phyloP scores from a whole-genome alignment of 768 basidiomycete species.

The Lentinula sp. region DNA sequence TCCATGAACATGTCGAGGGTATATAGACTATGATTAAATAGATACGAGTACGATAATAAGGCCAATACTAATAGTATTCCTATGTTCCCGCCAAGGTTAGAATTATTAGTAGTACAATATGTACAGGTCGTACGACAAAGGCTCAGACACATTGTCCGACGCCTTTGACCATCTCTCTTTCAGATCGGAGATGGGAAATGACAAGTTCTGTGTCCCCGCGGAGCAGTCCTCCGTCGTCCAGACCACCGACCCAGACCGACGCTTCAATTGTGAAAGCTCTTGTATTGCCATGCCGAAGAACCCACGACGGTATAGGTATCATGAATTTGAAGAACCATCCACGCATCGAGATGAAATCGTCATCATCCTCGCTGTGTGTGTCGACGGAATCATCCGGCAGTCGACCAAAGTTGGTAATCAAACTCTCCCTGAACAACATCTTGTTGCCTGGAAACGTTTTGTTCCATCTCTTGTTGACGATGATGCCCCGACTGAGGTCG shows the following conservation, averaged over 20 bases:
- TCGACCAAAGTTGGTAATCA: constrained; percentile 2
- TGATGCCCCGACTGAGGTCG: constrained; percentile 6
- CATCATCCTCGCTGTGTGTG: not conserved
- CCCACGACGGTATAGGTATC: constrained; percentile 6
- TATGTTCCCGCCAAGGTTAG: not conserved
- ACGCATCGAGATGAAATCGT: not conserved
- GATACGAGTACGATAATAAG: not conserved
- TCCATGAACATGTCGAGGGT: not conserved
- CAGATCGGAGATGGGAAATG: constrained; percentile 3
- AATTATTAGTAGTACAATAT: not conserved
- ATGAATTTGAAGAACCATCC: constrained; percentile 8
- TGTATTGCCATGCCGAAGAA: constrained; percentile 4
- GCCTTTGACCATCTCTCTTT: constrained; percentile 7
- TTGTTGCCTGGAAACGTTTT: not conserved
- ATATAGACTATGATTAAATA: not conserved
- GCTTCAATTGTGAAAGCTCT: constrained; percentile 2
- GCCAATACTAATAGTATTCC: not conserved
- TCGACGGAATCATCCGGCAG: constrained; percentile 4
- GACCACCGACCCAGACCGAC: not conserved
- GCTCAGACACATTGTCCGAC: not conserved
- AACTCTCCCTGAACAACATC: not conserved
- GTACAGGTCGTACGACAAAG: not conserved
- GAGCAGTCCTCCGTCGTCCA: constrained; percentile 2
- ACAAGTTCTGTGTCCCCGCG: constrained; percentile 2
- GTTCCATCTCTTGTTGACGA: constrained; percentile 7